A percentile compares a stretch with the other conserved stretches of the same genome.
phyloP scores from a whole-genome alignment of 805 yeast species.

The Candida adriatica region DNA sequence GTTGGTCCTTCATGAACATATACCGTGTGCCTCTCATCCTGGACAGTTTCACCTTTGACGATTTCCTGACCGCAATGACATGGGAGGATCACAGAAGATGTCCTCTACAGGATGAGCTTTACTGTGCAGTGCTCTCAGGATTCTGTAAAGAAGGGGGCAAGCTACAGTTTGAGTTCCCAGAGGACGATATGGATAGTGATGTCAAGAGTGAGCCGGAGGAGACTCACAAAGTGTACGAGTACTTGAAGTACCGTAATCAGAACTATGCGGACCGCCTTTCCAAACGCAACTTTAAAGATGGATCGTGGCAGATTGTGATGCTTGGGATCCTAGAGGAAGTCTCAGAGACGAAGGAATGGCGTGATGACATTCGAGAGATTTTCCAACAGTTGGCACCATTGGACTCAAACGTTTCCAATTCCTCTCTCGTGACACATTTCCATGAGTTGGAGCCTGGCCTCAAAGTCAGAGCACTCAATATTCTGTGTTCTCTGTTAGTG shows the following conservation, averaged over 20 bases:
- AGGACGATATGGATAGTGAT: slow-evolving; percentile 13
- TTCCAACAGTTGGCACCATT: slow-evolving; percentile 54
- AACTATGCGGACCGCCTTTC: slow-evolving; percentile 77
- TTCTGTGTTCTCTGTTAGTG: slow-evolving; percentile 56
- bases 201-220: slow-evolving; percentile 21
- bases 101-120: slow-evolving; percentile 55
- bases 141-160: slow-evolving; percentile 41
- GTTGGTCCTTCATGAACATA: slow-evolving; percentile 71
- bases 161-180: slow-evolving; percentile 24
- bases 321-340: slow-evolving; percentile 64
- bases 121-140: slow-evolving; percentile 55
- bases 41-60: slow-evolving; percentile 79
- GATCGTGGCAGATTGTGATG: slow-evolving; percentile 76
- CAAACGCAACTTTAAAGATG: slow-evolving; percentile 70
- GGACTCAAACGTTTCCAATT: slow-evolving; percentile 40
- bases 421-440: slow-evolving; percentile 47
- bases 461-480: slow-evolving; percentile 50
- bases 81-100: slow-evolving; percentile 42
- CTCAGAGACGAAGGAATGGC: slow-evolving; percentile 50
- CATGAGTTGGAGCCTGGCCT: slow-evolving; percentile 45
- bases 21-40: slow-evolving; percentile 56
- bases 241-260: slow-evolving; percentile 48
- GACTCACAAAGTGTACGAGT: slow-evolving; percentile 26
- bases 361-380: slow-evolving; percentile 41
- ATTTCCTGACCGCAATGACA: slow-evolving; percentile 44